phyloP scores from a whole-genome alignment of 192 early-diverging fungal genomes.

The Linnemannia schmuckeri region DNA sequence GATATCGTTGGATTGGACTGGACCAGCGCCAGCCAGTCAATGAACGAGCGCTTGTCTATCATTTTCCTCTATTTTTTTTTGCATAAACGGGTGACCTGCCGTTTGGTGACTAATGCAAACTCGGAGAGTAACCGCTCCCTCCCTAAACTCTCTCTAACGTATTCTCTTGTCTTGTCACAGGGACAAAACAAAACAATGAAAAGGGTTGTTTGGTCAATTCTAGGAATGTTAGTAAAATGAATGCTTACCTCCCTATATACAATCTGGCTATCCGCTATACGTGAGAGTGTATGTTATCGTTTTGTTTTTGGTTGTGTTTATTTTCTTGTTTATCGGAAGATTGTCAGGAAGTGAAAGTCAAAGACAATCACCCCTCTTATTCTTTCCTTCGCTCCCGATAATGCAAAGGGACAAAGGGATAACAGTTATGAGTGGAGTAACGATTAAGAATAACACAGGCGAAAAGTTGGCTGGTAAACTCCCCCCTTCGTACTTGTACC shows the following conservation, averaged over 20 bases:
- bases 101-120: background rate
- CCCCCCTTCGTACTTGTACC: too few species aligned
- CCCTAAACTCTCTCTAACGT: background rate
- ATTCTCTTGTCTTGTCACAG: background rate
- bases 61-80: background rate
- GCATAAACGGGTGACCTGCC: constrained; percentile 3
- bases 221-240: background rate
- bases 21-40: too few species aligned
- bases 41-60: too few species aligned
- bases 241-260: background rate
- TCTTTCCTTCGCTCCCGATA: background rate
- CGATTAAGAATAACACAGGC: background rate
- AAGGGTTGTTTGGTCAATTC: background rate
- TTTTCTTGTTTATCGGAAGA: constrained; percentile 1
- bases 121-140: background rate
- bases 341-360: background rate
- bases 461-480: background rate
- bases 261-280: background rate
- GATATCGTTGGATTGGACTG: too few species aligned
- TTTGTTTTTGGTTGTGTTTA: background rate
- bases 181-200: background rate
- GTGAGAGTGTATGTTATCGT: background rate
- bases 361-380: background rate
- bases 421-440: background rate
- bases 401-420: background rate